A percentile compares a stretch with the other conserved stretches of the same genome.
Conservation (phyloP, 495 filamentous ascomycete genomes). For the Pseudevernia furfuracea region DNA sequence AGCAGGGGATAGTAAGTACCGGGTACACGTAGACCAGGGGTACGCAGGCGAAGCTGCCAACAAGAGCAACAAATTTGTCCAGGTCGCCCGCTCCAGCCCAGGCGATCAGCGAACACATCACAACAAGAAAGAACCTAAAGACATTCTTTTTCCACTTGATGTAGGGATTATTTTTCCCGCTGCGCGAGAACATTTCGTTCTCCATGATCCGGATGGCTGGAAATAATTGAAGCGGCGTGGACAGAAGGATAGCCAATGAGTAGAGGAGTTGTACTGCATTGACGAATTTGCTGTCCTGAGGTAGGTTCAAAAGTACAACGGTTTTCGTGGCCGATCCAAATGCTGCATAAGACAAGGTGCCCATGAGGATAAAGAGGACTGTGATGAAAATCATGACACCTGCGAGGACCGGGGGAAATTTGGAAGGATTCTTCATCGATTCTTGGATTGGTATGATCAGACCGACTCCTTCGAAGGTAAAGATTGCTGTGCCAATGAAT, state of each 20-base stretch:
- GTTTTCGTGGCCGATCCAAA: constrained; percentile 93
- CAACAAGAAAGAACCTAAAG: constrained; percentile 87
- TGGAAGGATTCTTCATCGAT: constrained; percentile 81
- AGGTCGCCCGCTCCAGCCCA: constrained; percentile 89
- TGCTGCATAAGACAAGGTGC: constrained; percentile 88
- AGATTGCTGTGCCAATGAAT: constrained; percentile 97
- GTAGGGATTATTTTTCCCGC: constrained; percentile 87
- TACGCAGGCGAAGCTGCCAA: constrained; percentile 96
- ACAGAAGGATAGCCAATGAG: constrained; percentile 85
- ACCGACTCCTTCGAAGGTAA: constrained; percentile 96
- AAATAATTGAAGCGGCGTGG: constrained; percentile 92
- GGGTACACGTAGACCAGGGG: constrained; percentile 97
- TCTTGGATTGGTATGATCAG: constrained; percentile 99
- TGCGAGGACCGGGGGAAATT: constrained; percentile 80
- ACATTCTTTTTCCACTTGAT: constrained; percentile 99
- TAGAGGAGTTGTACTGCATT: constrained; percentile 95
- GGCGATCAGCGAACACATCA: constrained; percentile 74
- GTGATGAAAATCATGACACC: constrained; percentile 92
- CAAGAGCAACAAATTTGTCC: constrained; percentile 92
- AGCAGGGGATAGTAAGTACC: constrained; percentile 45
- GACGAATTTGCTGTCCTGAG: constrained; percentile 91
- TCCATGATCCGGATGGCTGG: constrained; percentile 79
- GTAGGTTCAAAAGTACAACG: constrained; percentile 89
- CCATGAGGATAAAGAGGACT: constrained; percentile 81
- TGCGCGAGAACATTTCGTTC: constrained; percentile 64